phyloP scores from a whole-genome alignment of 768 basidiomycete species.

The Podaxis sp. region DNA sequence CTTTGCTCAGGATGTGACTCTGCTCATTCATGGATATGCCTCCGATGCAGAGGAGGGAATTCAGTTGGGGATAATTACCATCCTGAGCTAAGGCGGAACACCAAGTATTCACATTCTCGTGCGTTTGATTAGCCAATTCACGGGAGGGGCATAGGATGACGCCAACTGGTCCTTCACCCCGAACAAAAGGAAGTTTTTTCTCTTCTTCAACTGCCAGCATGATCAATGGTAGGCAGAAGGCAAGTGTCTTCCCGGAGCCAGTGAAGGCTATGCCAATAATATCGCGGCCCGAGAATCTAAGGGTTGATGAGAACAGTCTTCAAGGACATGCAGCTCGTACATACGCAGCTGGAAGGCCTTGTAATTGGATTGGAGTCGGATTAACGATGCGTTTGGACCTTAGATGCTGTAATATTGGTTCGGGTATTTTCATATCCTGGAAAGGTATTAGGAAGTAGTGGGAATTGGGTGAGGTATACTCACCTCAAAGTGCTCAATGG shows the following conservation, averaged over 20 bases:
- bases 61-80: constrained; percentile 80
- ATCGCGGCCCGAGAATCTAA: constrained; percentile 91
- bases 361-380: constrained; percentile 96
- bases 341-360: constrained; percentile 94
- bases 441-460: constrained; percentile 12
- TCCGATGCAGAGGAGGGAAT: constrained; percentile 91
- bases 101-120: constrained; percentile 91
- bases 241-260: constrained; percentile 97
- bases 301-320: constrained; percentile 21
- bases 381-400: constrained; percentile 79
- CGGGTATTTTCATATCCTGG: constrained; percentile 99
- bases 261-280: constrained; percentile 99
- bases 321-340: constrained; percentile 26
- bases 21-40: constrained; percentile 99
- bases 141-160: constrained; percentile 95
- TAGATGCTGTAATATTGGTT: constrained; percentile 77
- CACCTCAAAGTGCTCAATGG: constrained; percentile 86
- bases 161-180: constrained; percentile 97
- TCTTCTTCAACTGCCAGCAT: constrained; percentile 97
- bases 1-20: constrained; percentile 84
- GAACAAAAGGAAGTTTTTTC: constrained; percentile 80
- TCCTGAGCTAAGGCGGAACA: constrained; percentile 78
- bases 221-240: constrained; percentile 95
- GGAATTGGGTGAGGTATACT: constrained; percentile 11
- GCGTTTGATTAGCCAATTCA: constrained; percentile 95